Conservation (phyloP, 78 protist species). For the Mastigamoeba balamuthi region DNA sequence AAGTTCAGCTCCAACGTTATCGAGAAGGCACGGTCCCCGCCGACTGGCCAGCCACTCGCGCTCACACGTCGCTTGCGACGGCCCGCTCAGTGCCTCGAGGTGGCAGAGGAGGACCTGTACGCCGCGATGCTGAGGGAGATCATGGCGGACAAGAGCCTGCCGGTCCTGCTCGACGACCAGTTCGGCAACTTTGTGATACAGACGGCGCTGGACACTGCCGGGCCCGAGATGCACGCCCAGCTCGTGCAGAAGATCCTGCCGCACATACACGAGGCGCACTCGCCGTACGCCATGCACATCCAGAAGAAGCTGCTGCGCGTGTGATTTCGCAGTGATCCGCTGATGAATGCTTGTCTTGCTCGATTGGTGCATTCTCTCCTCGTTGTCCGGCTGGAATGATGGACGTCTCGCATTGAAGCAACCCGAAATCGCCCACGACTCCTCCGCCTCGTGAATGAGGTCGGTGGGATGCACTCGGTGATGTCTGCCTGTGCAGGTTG, state of each 20-base stretch:
- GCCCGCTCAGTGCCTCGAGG: neutral
- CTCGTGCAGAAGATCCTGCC: conserved; percentile 44
- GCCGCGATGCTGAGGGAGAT: neutral
- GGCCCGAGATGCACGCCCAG: conserved; percentile 30
- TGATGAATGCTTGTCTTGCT: no score
- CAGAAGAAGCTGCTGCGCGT: conserved; percentile 39
- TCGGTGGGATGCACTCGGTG: no score
- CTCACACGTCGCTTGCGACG: no score
- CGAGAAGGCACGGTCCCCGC: neutral
- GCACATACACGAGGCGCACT: conserved; percentile 6
- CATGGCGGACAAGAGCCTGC: neutral
- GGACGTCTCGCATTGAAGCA: no score
- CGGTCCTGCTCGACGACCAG: conserved; percentile 69
- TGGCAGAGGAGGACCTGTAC: neutral
- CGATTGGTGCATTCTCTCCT: no score
- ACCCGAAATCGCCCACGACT: no score
- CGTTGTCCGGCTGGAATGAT: no score
- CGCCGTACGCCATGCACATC: conserved; percentile 54
- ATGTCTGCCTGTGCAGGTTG: no score
- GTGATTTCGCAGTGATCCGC: no score
- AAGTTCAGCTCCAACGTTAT: conserved; percentile 21
- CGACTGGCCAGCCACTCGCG: neutral
- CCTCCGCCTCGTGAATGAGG: no score
- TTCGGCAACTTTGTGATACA: conserved; percentile 91
- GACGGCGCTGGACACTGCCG: conserved; percentile 65